Evolutionary conservation across 495 filamentous ascomycete genomes (phyloP).

Genomic region (Poronia punctata): DNA sequence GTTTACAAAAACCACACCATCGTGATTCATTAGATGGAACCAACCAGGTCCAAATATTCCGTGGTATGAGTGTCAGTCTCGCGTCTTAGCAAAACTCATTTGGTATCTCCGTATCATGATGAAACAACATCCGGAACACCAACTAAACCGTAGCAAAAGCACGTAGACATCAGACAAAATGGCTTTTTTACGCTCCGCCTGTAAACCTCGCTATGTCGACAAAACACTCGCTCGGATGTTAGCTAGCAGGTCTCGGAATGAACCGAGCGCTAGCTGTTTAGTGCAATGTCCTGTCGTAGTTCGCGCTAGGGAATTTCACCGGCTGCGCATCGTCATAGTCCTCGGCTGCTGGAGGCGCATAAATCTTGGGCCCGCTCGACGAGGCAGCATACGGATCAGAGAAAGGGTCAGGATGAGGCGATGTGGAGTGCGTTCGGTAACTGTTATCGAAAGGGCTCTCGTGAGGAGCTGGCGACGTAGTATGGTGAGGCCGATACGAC

Average conservation of each 20-base stretch:
- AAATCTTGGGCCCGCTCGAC: conserved; percentile 20
- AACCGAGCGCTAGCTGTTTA: conserved; percentile 2
- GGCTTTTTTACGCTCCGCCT: too few relatives aligned
- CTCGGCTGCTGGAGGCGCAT: conserved; percentile 31
- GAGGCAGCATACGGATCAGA: conserved; percentile 22
- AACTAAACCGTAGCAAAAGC: conserved; percentile 6
- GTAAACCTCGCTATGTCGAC: too few relatives aligned
- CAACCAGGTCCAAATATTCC: not conserved
- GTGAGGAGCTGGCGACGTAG: conserved; percentile 24
- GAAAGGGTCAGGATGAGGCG: conserved; percentile 24
- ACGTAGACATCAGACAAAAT: too few relatives aligned
- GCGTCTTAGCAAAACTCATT: conserved; percentile 13
- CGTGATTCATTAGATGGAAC: conserved; percentile 6
- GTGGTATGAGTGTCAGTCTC: conserved; percentile 3
- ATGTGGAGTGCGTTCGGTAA: conserved; percentile 22
- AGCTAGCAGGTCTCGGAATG: not conserved
- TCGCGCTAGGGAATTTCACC: conserved; percentile 33
- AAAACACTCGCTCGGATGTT: too few relatives aligned
- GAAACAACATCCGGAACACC: conserved; percentile 27
- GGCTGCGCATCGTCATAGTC: conserved; percentile 33
- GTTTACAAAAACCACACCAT: conserved; percentile 4
- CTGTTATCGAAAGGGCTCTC: conserved; percentile 39
- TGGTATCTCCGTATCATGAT: conserved; percentile 21
- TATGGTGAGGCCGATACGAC: conserved; percentile 21
- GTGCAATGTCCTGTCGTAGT: conserved; percentile 38